Conservation (phyloP, 1,284 basidiomycete species). For the Pulchroboletus neoregius region DNA sequence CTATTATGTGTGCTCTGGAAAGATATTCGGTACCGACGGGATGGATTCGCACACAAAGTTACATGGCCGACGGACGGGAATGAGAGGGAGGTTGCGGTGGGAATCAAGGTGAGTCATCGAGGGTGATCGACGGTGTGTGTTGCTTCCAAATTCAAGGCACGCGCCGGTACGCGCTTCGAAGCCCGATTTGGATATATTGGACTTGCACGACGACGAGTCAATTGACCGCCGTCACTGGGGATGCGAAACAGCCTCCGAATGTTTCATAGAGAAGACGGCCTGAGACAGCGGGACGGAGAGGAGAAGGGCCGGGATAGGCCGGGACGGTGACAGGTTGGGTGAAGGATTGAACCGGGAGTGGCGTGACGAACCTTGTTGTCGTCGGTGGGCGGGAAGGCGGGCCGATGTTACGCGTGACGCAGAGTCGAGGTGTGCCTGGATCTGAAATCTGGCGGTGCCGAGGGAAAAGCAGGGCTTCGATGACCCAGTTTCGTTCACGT, state of each 20-base stretch:
- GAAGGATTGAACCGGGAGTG: slow-evolving; percentile 21
- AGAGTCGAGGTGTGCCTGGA: slow-evolving; percentile 32
- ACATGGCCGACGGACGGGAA: slow-evolving; percentile 20
- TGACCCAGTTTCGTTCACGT: slow-evolving; percentile 32
- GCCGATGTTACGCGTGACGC: too few species aligned
- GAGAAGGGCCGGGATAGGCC: slow-evolving; percentile 9
- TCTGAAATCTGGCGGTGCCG: slow-evolving; percentile 37
- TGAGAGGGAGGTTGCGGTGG: slow-evolving; percentile 1
- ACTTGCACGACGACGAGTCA: slow-evolving; percentile 1
- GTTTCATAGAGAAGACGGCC: too few species aligned
- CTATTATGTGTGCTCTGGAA: too few species aligned
- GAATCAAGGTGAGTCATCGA: slow-evolving; percentile 28
- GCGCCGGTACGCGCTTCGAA: slow-evolving; percentile 25
- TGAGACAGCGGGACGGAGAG: too few species aligned
- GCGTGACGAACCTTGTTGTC: slow-evolving; percentile 18
- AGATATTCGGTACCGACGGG: slow-evolving; percentile 24
- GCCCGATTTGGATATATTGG: slow-evolving; percentile 29
- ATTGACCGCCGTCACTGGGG: too few species aligned
- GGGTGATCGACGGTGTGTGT: slow-evolving; percentile 35
- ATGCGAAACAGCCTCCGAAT: too few species aligned
- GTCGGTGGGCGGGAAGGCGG: slow-evolving; percentile 29
- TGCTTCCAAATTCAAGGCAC: slow-evolving; percentile 35
- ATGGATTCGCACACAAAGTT: not conserved
- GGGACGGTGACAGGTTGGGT: slow-evolving; percentile 11
- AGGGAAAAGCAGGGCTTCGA: slow-evolving; percentile 31